Evolutionary conservation across 805 yeast species (phyloP), one percentile per base, ranked within the genome.

Genomic region (Sugiyamaella chiloensis): DNA sequence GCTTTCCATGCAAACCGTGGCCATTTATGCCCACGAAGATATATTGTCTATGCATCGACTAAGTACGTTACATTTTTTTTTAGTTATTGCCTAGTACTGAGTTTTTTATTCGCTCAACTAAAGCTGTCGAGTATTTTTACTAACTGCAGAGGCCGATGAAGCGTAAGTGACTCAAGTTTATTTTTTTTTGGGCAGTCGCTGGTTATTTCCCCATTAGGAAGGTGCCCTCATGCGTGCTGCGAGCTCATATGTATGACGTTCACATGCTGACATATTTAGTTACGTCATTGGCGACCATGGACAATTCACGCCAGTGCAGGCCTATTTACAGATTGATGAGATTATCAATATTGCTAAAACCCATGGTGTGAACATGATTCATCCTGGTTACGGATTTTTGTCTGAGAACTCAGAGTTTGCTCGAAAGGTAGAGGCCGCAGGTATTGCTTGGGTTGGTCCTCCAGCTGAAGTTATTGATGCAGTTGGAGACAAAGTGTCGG

Each of bases 391-490:
- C 7, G 37, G 37, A 34, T 34, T 34, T 19, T 70, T 87, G 46
- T 83, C 91, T 21, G 96, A 90, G 71, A 90, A 90, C 74, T 79
- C 96, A 19, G 96, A 87, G 64, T 87, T 91, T 66, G 99, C 99
- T 42, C 75, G 80, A 55, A 91, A 89, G 69, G 96, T 91, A 46
- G 91, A 80, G 59, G 91, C 80, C 60, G 82, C 81, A 48, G 98
- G 97, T 32, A 85, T 91, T 62, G 87, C 87, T 45, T 91, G 99
- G 98, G 79, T 91, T 56, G 99, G 99, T 21, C 99, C 99, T 24
- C 79, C 89, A 17, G 80, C 85, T 60, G 72, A 73, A 47, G 93
- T 95, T 52, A 91, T 91, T 60, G 97, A 91, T 60, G 72, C 93
- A 14, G 96, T 91, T 24, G 99, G 99, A 66, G 99, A 91, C 72